Conservation (phyloP, 2,329 filamentous ascomycete species). For the Byssothecium circinans region DNA sequence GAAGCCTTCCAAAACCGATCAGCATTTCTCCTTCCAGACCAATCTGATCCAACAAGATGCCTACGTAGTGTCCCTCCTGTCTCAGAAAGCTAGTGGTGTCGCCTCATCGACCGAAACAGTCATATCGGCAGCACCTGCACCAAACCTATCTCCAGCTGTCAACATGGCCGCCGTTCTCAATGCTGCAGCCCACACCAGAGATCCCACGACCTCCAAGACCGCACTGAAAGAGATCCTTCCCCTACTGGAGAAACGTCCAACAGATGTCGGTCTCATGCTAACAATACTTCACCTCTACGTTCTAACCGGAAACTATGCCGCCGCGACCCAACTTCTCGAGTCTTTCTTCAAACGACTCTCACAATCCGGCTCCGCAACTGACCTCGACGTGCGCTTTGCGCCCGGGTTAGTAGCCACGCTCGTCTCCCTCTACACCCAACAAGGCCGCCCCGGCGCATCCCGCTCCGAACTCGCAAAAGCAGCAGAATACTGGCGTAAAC, state of each 20-base stretch:
- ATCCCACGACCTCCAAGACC: slow-evolving; percentile 61
- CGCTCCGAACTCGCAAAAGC: slow-evolving; percentile 76
- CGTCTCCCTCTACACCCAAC: slow-evolving; percentile 75
- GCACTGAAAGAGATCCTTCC: slow-evolving; percentile 70
- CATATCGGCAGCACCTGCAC: slow-evolving; percentile 49
- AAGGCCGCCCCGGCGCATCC: slow-evolving; percentile 72
- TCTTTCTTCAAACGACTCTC: slow-evolving; percentile 74
- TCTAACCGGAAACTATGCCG: slow-evolving; percentile 67
- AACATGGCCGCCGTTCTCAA: slow-evolving; percentile 65
- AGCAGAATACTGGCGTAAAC: slow-evolving; percentile 73
- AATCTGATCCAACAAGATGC: slow-evolving; percentile 64
- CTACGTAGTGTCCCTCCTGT: slow-evolving; percentile 65
- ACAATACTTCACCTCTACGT: slow-evolving; percentile 83
- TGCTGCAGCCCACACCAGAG: slow-evolving; percentile 72
- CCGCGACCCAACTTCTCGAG: slow-evolving; percentile 75
- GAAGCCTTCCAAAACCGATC: slow-evolving; percentile 59
- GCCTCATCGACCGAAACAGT: slow-evolving; percentile 56
- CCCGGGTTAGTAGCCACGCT: slow-evolving; percentile 82
- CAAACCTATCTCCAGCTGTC: slow-evolving; percentile 52
- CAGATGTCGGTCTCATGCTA: slow-evolving; percentile 77
- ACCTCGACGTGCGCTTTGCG: slow-evolving; percentile 73
- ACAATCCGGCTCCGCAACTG: slow-evolving; percentile 56
- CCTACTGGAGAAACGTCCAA: slow-evolving; percentile 71
- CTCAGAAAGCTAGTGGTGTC: slow-evolving; percentile 69
- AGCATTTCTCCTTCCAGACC: slow-evolving; percentile 72